Evolutionary conservation across 169 alveolate species (phyloP), one percentile per base, ranked within the genome.

Genomic region (Cryptosporidium xiaoi): DNA sequence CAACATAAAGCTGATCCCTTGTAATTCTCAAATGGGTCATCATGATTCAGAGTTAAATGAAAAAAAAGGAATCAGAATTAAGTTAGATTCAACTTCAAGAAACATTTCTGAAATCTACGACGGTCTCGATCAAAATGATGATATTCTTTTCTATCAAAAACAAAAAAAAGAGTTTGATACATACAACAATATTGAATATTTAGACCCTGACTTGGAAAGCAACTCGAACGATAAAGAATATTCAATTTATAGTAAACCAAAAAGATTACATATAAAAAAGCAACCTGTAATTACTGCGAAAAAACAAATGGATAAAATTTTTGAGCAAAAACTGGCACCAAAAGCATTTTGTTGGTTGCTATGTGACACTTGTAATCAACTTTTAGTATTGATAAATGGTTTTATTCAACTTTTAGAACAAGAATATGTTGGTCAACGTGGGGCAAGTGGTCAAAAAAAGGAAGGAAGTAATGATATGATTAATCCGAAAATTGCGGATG

Each of bases 291-390:
- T 3, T 18, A 3, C 33, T 10, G 3, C 31, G 24, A 77, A 77
- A 36, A 62, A 24, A 18, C 87, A 60, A 77, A 46, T 77, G 44
- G 87, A 77, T 34, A 77, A 77, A 24, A 48, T 77, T 27, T 77
- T 77, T 60, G 87, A 77, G 64, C 87, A 77, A 48, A 77, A 77
- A 20, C 64, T 77, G 50, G 48, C 64, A 46, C 77, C 87, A 36
- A 77, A 60, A 44, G 77, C 87, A 40, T 77, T 77, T 77, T 46
- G 87, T 16, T 77, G 87, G 87, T 44, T 77, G 31, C 46, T 77
- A 58, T 77, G 87, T 60, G 87, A 77, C 33, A 58, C 31, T 24
- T 60, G 87, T 40, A 77, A 60, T 27, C 87, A 77, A 36, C 16
- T 77, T n/a, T 29, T 77, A 15, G 55, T 62, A 48, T 66, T 77